A percentile compares a stretch with the other conserved stretches of the same genome.
These are phyloP conservation scores for Leucocoprinus sp. DNA, from an alignment of 768 basidiomycete genomes.

Conservation along the genomic window DNA sequence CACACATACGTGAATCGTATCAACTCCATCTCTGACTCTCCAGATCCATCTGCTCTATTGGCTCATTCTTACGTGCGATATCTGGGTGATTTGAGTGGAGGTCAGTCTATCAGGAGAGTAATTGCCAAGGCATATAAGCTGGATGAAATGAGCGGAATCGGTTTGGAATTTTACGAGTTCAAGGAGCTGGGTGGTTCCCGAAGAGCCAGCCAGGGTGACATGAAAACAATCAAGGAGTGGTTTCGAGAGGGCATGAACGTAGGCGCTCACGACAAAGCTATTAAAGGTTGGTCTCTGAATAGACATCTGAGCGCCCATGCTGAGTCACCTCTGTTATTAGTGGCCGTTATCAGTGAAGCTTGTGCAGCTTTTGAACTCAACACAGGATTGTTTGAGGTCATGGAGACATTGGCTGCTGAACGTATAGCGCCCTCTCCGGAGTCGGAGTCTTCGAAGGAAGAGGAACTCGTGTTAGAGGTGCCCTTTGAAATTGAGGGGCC, in stretches of 20 bases:
- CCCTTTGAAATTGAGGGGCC: conserved; percentile 1
- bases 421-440: conserved; percentile 1
- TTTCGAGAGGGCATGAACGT: conserved; percentile 48
- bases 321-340: conserved; percentile 20
- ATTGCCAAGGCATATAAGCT: conserved; percentile 64
- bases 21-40: conserved; percentile 32
- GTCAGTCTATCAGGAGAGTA: conserved; percentile 57
- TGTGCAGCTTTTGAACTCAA: conserved; percentile 42
- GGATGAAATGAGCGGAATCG: conserved; percentile 40
- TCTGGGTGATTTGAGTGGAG: conserved; percentile 74
- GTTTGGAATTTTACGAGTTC: conserved; percentile 64
- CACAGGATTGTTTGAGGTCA: conserved; percentile 33
- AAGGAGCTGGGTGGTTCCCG: conserved; percentile 41
- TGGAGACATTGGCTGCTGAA: conserved; percentile 18
- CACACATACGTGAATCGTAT: conserved; percentile 48
- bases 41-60: conserved; percentile 46
- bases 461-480: background rate
- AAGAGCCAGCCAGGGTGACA: conserved; percentile 43
- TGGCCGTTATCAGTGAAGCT: conserved; percentile 39
- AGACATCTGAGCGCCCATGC: background rate
- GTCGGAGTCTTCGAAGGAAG: conserved; percentile 3
- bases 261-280: conserved; percentile 29
- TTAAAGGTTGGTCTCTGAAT: conserved; percentile 30
- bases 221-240: conserved; percentile 72
- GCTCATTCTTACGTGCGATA: conserved; percentile 82